Base-by-base conservation (phyloP, 768 basidiomycete genomes). In the Podaxis carcinomalis region DNA sequence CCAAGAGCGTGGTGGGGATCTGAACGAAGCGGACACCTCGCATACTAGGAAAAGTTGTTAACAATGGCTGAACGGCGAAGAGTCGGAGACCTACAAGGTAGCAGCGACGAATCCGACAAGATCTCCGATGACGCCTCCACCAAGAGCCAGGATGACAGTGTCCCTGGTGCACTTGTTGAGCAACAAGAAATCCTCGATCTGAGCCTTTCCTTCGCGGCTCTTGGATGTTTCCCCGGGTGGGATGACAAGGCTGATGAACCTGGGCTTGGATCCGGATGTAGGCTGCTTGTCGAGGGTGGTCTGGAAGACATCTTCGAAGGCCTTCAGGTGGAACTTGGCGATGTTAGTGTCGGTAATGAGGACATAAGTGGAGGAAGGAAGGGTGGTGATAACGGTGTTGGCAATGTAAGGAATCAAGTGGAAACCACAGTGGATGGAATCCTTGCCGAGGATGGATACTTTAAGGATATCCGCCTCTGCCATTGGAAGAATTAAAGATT, bases 111-210 rank as follows among this genome's bases (percentile, higher is more conserved):
- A 99, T 35, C 97, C 97, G 60, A 95, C 88, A 21, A 98, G 80
- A 76, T 99, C 96, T 11, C 97, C 97, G 62, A 99, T 92, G 58
- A 99, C 97, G 28, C 97, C 97, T 36, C 97, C 96, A 35, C 97
- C 97, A 23, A 99, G 82, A 0, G 95, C 96, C 57, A 99, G 75
- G 59, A 98, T 79, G 63, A 99, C 93, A 2, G 91, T 95, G 72
- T 96, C 95, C 61, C 97, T 79, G 2, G 95, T 97, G 70, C 95
- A 97, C 72, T 84, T 85, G 68, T 95, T 86, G 16, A 87, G 78
- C 59, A 98, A 79, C 49, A 99, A 78, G 74, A 89, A 98, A 74
- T 99, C 96, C 71, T 98, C 96, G 66, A 98, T 88, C 61, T 87
- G 80, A 1, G 93, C 96, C 73, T 98, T 98, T 58, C 92, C 92